Evolutionary conservation across 78 protist species (phyloP).

Genomic region (Dictyostelium brefeldianum): DNA sequence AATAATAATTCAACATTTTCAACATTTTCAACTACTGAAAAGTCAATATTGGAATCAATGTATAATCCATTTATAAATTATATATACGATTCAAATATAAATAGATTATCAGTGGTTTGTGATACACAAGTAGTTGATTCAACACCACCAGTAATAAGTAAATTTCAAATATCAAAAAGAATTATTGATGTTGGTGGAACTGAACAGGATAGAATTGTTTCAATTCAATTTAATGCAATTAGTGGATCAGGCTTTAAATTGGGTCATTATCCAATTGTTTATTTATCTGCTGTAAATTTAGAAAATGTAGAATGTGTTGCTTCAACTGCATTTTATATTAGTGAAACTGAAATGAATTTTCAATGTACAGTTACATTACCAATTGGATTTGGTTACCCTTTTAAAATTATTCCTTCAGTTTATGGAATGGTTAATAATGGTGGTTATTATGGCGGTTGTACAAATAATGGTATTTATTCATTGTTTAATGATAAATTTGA

Average conservation of each 20-base stretch:
- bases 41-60: not conserved
- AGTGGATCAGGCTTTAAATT: too few relatives aligned
- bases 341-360: too few relatives aligned
- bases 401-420: not conserved
- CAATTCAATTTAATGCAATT: too few relatives aligned
- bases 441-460: not conserved
- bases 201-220: not conserved
- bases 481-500: too few relatives aligned
- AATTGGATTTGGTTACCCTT: conserved; percentile 35
- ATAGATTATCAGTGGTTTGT: not conserved
- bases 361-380: not conserved
- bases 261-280: too few relatives aligned
- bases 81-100: not conserved
- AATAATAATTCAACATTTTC: not conserved
- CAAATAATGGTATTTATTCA: too few relatives aligned
- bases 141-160: not conserved
- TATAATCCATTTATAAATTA: not conserved
- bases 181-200: not conserved
- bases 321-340: too few relatives aligned
- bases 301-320: not conserved
- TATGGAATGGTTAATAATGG: conserved; percentile 23
- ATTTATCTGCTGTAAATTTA: not conserved
- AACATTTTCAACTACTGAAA: not conserved
- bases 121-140: not conserved
- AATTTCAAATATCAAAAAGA: not conserved